phyloP scores from a whole-genome alignment of 768 basidiomycete species.

The Dentipellis fragilis region DNA sequence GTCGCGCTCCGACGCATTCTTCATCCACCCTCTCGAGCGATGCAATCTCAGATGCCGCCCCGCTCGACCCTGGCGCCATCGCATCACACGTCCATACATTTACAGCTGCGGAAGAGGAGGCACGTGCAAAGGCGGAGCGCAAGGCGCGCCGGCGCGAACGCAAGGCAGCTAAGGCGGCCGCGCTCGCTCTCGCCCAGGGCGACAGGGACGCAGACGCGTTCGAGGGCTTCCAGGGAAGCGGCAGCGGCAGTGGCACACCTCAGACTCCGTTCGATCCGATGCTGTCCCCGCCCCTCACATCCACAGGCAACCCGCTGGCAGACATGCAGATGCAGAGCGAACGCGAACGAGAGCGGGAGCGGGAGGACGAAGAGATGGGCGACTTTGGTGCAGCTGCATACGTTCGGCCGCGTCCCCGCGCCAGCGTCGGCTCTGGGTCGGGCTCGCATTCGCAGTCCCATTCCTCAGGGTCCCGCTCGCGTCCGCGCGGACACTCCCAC shows the following conservation, averaged over 20 bases:
- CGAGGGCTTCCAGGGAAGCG: conserved; percentile 60
- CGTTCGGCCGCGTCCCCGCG: background rate
- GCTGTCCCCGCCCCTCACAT: too few relatives aligned
- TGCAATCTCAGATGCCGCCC: conserved; percentile 64
- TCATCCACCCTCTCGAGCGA: conserved; percentile 26
- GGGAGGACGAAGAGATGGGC: background rate
- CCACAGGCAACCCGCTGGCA: too few relatives aligned
- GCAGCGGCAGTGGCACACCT: background rate
- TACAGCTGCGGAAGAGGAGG: conserved; percentile 24
- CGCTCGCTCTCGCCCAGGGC: conserved; percentile 20
- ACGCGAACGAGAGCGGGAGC: too few relatives aligned
- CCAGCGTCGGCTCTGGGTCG: background rate
- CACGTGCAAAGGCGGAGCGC: conserved; percentile 35
- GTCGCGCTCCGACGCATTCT: conserved; percentile 5
- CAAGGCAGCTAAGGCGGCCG: conserved; percentile 29
- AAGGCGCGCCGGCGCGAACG: conserved; percentile 35
- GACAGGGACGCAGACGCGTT: conserved; percentile 29
- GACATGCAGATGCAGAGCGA: too few relatives aligned
- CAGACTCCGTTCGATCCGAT: too few relatives aligned
- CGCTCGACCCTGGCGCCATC: conserved; percentile 49
- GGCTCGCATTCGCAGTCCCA: background rate
- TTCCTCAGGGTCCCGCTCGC: background rate
- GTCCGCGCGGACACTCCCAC: background rate
- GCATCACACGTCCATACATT: conserved; percentile 26
- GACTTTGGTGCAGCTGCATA: background rate